Percentiles rank a stretch among this genome's conserved stretches.
Evolutionary conservation across 2,329 filamentous ascomycete genomes (phyloP).

Genomic region (Pseudogymnoascus sp.): DNA sequence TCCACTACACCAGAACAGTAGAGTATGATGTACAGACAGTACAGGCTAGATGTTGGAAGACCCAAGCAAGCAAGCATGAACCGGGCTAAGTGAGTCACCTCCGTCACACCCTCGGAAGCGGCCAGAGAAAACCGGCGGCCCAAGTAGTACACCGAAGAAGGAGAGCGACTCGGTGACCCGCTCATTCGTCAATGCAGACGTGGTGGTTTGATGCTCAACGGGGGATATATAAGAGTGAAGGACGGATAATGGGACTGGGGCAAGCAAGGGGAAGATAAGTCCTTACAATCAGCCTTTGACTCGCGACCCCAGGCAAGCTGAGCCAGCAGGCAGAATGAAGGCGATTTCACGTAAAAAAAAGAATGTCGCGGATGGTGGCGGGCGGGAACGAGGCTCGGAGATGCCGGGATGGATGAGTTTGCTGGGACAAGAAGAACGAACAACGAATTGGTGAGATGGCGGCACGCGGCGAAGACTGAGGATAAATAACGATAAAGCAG

Average conservation of each 20-base stretch:
- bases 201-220: neutral
- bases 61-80: constrained; percentile 3
- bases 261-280: neutral
- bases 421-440: neutral
- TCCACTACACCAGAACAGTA: neutral
- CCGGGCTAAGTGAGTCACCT: neutral
- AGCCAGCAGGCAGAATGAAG: neutral
- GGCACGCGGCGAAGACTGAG: neutral
- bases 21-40: neutral
- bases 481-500: neutral
- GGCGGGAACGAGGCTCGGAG: neutral
- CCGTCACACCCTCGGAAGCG: constrained; percentile 4
- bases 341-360: neutral
- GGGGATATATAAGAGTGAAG: neutral
- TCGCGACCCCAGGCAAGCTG: neutral
- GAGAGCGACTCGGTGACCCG: neutral
- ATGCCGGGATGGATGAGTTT: neutral
- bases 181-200: neutral
- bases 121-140: neutral
- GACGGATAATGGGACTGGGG: neutral
- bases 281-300: neutral
- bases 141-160: neutral
- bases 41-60: neutral
- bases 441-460: neutral
- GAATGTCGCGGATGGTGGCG: neutral